A percentile compares a stretch with the other conserved stretches of the same genome.
Evolutionary conservation across 192 early-diverging fungal genomes (phyloP).

Genomic region (Pilaira anomala): DNA sequence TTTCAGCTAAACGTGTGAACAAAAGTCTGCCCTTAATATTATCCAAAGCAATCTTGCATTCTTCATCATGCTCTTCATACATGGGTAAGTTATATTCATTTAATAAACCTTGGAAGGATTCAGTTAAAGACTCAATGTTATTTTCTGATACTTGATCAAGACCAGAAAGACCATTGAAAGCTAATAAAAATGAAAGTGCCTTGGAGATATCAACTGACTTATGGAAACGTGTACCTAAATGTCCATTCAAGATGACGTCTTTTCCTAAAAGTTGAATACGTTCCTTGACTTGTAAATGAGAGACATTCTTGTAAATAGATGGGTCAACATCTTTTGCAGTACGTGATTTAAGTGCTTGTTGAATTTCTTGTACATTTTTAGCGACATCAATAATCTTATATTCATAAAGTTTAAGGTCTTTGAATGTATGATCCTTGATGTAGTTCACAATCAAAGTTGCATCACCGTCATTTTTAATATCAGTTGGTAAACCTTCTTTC

Average conservation of each 20-base stretch:
- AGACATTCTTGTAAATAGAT: slow-evolving; percentile 20
- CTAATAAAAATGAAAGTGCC: slow-evolving; percentile 50
- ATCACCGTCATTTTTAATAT: slow-evolving; percentile 62
- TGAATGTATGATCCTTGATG: slow-evolving; percentile 52
- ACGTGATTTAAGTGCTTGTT: slow-evolving; percentile 38
- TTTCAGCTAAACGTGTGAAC: slow-evolving; percentile 80
- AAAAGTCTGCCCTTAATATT: slow-evolving; percentile 78
- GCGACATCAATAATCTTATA: slow-evolving; percentile 79
- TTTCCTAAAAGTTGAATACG: slow-evolving; percentile 42
- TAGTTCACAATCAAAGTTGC: slow-evolving; percentile 63
- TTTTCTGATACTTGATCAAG: not conserved
- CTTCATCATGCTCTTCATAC: slow-evolving; percentile 84
- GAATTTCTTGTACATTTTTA: slow-evolving; percentile 37
- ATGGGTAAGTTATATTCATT: slow-evolving; percentile 85
- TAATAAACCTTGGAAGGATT: slow-evolving; percentile 59
- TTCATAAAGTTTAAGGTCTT: slow-evolving; percentile 78
- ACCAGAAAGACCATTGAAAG: slow-evolving; percentile 7
- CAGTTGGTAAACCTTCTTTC: slow-evolving; percentile 45
- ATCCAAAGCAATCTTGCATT: slow-evolving; percentile 61
- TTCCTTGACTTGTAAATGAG: slow-evolving; percentile 45
- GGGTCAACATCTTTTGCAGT: slow-evolving; percentile 4
- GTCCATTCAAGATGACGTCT: slow-evolving; percentile 31
- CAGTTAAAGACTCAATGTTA: slow-evolving; percentile 36
- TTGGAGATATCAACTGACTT: slow-evolving; percentile 49
- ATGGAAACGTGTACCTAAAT: slow-evolving; percentile 52